Percentiles rank a stretch among this genome's conserved stretches.
Evolutionary conservation across 768 basidiomycete species (phyloP).

Genomic region (Leccinum boreale): DNA sequence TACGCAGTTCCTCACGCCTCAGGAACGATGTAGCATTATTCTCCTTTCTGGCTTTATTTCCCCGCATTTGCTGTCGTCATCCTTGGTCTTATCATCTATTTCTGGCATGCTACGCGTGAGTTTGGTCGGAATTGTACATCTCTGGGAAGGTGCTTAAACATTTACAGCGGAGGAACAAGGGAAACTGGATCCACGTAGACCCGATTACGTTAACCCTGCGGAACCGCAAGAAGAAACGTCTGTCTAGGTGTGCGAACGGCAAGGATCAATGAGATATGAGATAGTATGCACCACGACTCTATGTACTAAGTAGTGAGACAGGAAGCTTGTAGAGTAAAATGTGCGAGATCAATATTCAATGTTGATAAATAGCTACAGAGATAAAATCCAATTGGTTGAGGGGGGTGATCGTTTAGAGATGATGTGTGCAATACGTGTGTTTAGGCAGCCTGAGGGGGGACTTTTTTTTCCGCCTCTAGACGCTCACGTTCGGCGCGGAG

Average conservation of each 20-base stretch:
- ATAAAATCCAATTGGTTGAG: constrained; percentile 30
- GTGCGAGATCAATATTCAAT: not conserved
- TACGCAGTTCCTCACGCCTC: constrained; percentile 5
- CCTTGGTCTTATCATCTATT: constrained; percentile 74
- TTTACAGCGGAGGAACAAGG: constrained; percentile 71
- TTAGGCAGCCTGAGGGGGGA: constrained; percentile 23
- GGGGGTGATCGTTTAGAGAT: constrained; percentile 23
- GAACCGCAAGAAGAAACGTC: constrained; percentile 15
- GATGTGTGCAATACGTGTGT: constrained; percentile 11
- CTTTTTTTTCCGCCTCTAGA: constrained; percentile 47
- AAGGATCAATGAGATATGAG: not conserved
- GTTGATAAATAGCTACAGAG: constrained; percentile 10
- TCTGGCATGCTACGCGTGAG: constrained; percentile 83
- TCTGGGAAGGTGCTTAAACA: constrained; percentile 5
- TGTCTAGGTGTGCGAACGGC: constrained; percentile 8
- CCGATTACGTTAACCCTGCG: constrained; percentile 48
- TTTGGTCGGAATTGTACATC: constrained; percentile 10
- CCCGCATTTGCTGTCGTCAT: constrained; percentile 70
- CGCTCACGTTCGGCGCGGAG: constrained; percentile 31
- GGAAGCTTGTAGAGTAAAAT: not conserved
- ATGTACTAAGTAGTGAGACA: not conserved
- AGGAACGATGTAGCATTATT: constrained; percentile 54
- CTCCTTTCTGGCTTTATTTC: constrained; percentile 89
- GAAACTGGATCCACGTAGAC: constrained; percentile 53
- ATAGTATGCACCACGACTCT: not conserved